Base-by-base conservation (phyloP, 495 filamentous ascomycete species). In the Penicillium cinerascens region DNA sequence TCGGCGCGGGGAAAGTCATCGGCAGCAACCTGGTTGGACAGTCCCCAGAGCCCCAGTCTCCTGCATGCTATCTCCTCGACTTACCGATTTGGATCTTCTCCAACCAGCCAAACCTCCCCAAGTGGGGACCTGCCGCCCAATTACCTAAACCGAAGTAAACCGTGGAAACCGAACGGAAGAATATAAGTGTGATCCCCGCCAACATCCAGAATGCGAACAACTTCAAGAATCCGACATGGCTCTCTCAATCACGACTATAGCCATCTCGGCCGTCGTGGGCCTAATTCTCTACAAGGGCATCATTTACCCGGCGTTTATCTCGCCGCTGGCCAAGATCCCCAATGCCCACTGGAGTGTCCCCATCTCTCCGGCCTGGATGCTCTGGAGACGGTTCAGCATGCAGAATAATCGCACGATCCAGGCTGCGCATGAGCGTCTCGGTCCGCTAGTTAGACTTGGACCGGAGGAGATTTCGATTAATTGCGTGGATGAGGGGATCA, bases 281-380 rank as follows among this genome's bases (percentile, higher is more conserved):
- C 9, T 69, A 4, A 41, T 67, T 44, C 20, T 50, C 53, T 90
- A 87, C 65, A 79, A 75, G 55, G 78, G 59, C 47, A 51, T 91
- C 23, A 55, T 90, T 51, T 78, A 84, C 49, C 87, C 87, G 4
- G 65, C 66, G 17, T 74, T 87, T 50, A 18, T 91, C 42, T 89
- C 87, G 27, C 84, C 87, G 2, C 77, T 91, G 9, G 72, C 85
- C 4, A 81, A 74, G 29, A 81, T 91, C 41, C 88, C 88, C 36
- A 82, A 77, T 60, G 86, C 85, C 1, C 87, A 91, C 62, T 86
- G 82, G 78, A 79, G 83, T 11, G 74, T 78, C 4, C 76, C 83
- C 2, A 64, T 90, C 52, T 84, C 84, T 6, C 70, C 86, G 2
- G 58, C 74, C 16, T 92, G 87, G 87, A 88, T 91, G 60, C 75